A percentile compares a stretch with the other conserved stretches of the same genome.
These are phyloP conservation scores for Trichoderma lentiforme DNA, from an alignment of 2,329 filamentous ascomycete genomes.

Conservation along the genomic window DNA sequence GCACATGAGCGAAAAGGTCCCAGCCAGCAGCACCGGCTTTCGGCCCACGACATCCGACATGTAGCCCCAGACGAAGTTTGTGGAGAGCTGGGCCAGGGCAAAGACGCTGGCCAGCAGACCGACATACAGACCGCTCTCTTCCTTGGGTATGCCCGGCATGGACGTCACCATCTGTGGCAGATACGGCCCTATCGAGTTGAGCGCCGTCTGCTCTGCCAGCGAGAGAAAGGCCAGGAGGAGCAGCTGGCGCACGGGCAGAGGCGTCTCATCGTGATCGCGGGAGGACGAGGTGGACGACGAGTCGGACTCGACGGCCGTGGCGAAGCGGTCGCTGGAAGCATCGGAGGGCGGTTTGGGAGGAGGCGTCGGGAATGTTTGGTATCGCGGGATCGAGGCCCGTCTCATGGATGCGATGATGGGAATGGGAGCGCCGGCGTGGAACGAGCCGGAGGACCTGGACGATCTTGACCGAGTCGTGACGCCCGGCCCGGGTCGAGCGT, in stretches of 20 bases:
- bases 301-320: constrained; percentile 10
- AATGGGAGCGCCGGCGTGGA: constrained; percentile 51
- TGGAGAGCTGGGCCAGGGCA: constrained; percentile 85
- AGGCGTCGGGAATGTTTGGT: constrained; percentile 77
- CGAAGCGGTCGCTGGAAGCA: constrained; percentile 14
- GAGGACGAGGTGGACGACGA: constrained; percentile 30
- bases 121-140: constrained; percentile 79
- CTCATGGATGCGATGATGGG: constrained; percentile 36
- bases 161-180: constrained; percentile 85
- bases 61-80: constrained; percentile 68
- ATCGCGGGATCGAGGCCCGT: constrained; percentile 53
- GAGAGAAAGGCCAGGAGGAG: constrained; percentile 82
- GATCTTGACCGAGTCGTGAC: constrained; percentile 29
- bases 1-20: constrained; percentile 75
- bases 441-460: constrained; percentile 44
- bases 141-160: constrained; percentile 73
- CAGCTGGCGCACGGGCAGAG: constrained; percentile 79
- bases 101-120: constrained; percentile 88
- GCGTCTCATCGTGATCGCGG: constrained; percentile 56
- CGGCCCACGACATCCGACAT: constrained; percentile 64
- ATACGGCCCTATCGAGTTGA: constrained; percentile 96
- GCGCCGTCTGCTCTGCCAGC: constrained; percentile 88
- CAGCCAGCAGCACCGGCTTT: constrained; percentile 71
- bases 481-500: constrained; percentile 1
- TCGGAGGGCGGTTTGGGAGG: constrained; percentile 62